Percentiles rank a stretch among this genome's conserved stretches.
phyloP scores from a whole-genome alignment of 169 alveolate genomes.

The Cryptosporidium canis region DNA sequence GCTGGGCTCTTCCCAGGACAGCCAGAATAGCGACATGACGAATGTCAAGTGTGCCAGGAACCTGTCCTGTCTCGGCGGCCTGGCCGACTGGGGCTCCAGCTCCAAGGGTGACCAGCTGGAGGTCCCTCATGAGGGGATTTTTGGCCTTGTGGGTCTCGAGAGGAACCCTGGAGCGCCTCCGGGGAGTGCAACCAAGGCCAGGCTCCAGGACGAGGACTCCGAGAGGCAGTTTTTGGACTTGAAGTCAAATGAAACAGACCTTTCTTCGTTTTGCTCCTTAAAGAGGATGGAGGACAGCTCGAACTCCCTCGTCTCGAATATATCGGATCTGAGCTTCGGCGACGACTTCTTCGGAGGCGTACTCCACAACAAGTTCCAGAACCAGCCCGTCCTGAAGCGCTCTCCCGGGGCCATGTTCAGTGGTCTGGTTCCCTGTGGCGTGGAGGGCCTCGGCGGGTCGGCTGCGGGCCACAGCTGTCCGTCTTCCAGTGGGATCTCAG shows the following conservation, averaged over 20 bases:
- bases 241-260: slow-evolving; percentile 1
- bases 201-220: slow-evolving; percentile 28
- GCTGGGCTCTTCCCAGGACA: neutral
- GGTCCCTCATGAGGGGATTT: neutral
- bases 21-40: neutral
- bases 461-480: neutral
- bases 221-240: neutral
- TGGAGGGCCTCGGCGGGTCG: neutral
- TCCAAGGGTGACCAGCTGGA: neutral
- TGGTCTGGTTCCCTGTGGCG: neutral
- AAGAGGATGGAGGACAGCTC: slow-evolving; percentile 51
- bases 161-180: neutral
- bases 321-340: slow-evolving; percentile 30
- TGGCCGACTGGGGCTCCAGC: neutral
- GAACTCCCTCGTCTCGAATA: slow-evolving; percentile 43
- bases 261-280: slow-evolving; percentile 10
- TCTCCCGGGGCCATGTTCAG: neutral
- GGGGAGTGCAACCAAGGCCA: neutral
- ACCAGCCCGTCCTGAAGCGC: neutral
- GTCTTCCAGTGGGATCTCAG: neutral
- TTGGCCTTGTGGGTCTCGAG: neutral
- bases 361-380: neutral
- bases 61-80: neutral
- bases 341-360: slow-evolving; percentile 24
- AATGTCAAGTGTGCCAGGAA: neutral